These are phyloP conservation scores for Salisapilia sapeloensis DNA, from an alignment of 352 stramenopile species.

Conservation along the genomic window DNA sequence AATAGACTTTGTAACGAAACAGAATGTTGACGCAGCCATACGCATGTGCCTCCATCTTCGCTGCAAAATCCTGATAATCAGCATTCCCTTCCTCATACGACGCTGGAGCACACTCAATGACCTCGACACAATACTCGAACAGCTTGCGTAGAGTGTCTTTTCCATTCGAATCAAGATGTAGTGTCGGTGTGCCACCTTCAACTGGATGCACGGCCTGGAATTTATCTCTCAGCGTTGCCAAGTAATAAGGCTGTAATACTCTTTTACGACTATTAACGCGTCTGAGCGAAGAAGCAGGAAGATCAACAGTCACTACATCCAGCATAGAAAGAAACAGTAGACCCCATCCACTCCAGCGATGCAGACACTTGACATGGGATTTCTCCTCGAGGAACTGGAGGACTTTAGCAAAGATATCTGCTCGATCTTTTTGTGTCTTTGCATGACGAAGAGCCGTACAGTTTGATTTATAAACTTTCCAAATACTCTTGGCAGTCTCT, in stretches of 20 bases:
- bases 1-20: constrained; percentile 48
- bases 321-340: constrained; percentile 32
- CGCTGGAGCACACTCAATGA: constrained; percentile 27
- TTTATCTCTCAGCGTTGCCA: constrained; percentile 39
- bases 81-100: constrained; percentile 6
- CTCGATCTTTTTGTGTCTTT: constrained; percentile 17
- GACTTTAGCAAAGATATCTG: constrained; percentile 10
- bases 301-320: constrained; percentile 23
- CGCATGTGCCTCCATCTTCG: constrained; percentile 38
- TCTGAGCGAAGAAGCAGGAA: no score
- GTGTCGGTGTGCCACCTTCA: constrained; percentile 22
- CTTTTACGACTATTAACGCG: constrained; percentile 11
- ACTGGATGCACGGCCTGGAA: constrained; percentile 30
- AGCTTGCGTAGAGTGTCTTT: constrained; percentile 36
- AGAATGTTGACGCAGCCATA: constrained; percentile 44
- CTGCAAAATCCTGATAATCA: constrained; percentile 5
- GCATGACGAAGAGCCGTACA: constrained; percentile 27
- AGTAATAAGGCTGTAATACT: constrained; percentile 14
- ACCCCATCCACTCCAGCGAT: constrained; percentile 60
- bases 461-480: constrained; percentile 16
- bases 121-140: constrained; percentile 24
- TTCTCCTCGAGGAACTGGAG: constrained; percentile 36
- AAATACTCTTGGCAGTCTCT: no score
- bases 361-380: constrained; percentile 25
- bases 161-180: constrained; percentile 64